Percentiles rank a stretch among this genome's conserved stretches.
These are phyloP conservation scores for Hericium rajendrae DNA, from an alignment of 768 basidiomycete genomes.

Conservation along the genomic window DNA sequence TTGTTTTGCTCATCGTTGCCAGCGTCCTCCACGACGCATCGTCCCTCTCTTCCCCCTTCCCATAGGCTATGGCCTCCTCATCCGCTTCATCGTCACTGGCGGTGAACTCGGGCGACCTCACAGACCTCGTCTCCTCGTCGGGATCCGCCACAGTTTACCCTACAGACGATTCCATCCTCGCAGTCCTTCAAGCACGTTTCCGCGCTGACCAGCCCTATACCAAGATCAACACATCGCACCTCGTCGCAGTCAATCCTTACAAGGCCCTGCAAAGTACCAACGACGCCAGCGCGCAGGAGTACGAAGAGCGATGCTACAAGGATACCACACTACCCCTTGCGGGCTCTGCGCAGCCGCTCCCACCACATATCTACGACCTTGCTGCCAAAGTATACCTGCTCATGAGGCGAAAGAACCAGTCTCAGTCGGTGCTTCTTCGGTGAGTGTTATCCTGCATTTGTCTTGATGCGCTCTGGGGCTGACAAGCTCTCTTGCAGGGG, in stretches of 20 bases:
- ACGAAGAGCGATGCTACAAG: conserved; percentile 74
- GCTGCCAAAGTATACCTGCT: conserved; percentile 77
- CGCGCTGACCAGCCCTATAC: conserved; percentile 82
- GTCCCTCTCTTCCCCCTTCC: conserved; percentile 11
- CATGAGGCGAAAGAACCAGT: conserved; percentile 69
- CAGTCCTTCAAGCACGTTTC: conserved; percentile 77
- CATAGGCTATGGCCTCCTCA: conserved; percentile 26
- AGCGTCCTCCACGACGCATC: conserved; percentile 14
- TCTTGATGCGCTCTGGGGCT: not conserved
- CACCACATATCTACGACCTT: conserved; percentile 84
- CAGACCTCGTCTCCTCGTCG: conserved; percentile 67
- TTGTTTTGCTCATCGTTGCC: not conserved
- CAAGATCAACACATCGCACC: conserved; percentile 55
- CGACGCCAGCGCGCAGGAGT: conserved; percentile 75
- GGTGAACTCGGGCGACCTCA: conserved; percentile 62
- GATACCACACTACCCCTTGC: conserved; percentile 60
- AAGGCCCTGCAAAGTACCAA: conserved; percentile 73
- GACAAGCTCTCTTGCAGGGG: conserved; percentile 40
- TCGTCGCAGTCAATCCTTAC: conserved; percentile 82
- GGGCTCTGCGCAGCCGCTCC: conserved; percentile 39
- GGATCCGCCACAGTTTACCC: conserved; percentile 71
- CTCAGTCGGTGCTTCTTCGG: conserved; percentile 73
- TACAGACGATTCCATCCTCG: conserved; percentile 72
- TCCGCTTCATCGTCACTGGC: conserved; percentile 37
- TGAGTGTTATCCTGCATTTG: conserved; percentile 28